Conservation (phyloP, 139 green algal genomes). For the Auxenochlorella pyrenoidosa region DNA sequence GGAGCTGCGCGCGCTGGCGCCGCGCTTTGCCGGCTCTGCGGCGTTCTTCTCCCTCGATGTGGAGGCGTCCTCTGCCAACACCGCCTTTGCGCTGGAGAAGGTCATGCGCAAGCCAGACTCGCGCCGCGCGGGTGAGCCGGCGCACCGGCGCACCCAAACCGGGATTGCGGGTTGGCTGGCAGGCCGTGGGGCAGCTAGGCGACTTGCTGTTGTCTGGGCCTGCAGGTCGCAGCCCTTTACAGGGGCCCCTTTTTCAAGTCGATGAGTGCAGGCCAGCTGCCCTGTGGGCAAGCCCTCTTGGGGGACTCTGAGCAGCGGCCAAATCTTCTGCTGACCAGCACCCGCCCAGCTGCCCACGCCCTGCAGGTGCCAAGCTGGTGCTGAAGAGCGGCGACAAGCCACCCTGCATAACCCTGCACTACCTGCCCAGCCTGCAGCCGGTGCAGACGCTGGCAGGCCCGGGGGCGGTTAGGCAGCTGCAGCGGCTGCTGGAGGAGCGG, state of each 20-base stretch:
- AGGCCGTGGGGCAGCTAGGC: too few relatives aligned
- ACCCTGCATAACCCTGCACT: constrained; percentile 68
- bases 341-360: not conserved
- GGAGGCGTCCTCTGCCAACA: constrained; percentile 54
- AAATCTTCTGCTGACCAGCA: not conserved
- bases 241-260: too few relatives aligned
- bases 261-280: too few relatives aligned
- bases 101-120: constrained; percentile 45
- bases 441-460: constrained; percentile 34
- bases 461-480: constrained; percentile 15
- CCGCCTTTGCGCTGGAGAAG: constrained; percentile 52
- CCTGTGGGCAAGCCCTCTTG: too few relatives aligned
- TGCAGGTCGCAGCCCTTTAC: too few relatives aligned
- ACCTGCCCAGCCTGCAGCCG: constrained; percentile 56
- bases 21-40: not conserved
- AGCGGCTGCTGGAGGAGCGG: constrained; percentile 1
- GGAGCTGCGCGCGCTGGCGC: constrained; percentile 33
- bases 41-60: constrained; percentile 58
- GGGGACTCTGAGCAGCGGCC: too few relatives aligned
- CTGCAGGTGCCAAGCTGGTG: constrained; percentile 49
- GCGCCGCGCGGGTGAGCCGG: not conserved
- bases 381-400: constrained; percentile 63
- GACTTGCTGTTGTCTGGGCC: not conserved
- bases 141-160: too few relatives aligned
- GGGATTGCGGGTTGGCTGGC: too few relatives aligned